Evolutionary conservation across 1,284 basidiomycete genomes (phyloP).

Genomic region (Ustilago bromivora): DNA sequence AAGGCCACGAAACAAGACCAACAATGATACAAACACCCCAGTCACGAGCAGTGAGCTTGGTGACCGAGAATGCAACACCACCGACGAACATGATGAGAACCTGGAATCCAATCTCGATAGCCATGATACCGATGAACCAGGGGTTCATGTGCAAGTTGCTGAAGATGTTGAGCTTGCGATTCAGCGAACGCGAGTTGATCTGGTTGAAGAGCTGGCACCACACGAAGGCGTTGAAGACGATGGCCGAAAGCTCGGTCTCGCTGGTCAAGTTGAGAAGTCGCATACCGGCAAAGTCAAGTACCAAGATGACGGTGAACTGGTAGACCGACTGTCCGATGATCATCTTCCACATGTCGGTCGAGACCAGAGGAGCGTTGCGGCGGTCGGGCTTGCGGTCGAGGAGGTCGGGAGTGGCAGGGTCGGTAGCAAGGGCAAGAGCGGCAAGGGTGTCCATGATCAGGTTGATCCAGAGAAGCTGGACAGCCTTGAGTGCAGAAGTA

Average conservation of each 20-base stretch:
- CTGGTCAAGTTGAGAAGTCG: constrained; percentile 74
- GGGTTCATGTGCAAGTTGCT: constrained; percentile 83
- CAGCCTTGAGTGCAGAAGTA: constrained; percentile 87
- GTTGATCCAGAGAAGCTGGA: constrained; percentile 97
- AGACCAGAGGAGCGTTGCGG: constrained; percentile 88
- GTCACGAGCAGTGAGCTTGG: constrained; percentile 79
- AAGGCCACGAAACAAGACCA: constrained; percentile 86
- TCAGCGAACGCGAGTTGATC: constrained; percentile 88
- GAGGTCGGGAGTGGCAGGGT: constrained; percentile 84
- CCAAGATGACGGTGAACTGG: constrained; percentile 84
- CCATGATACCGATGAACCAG: constrained; percentile 88
- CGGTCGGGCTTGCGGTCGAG: constrained; percentile 91
- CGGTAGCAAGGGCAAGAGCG: constrained; percentile 94
- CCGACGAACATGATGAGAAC: constrained; percentile 91
- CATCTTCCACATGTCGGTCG: constrained; percentile 84
- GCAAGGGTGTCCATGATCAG: constrained; percentile 96
- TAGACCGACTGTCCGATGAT: constrained; percentile 90
- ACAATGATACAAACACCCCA: constrained; percentile 93
- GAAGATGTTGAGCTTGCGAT: constrained; percentile 88
- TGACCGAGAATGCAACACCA: constrained; percentile 91
- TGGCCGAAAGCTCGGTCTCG: constrained; percentile 77
- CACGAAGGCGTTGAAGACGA: constrained; percentile 97
- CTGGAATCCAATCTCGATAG: constrained; percentile 87
- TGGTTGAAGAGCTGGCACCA: constrained; percentile 84
- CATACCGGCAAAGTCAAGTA: constrained; percentile 88